These are phyloP conservation scores for Saccharum officinarum DNA, from an alignment of 176 grass and related monocot species.

Conservation along the genomic window DNA sequence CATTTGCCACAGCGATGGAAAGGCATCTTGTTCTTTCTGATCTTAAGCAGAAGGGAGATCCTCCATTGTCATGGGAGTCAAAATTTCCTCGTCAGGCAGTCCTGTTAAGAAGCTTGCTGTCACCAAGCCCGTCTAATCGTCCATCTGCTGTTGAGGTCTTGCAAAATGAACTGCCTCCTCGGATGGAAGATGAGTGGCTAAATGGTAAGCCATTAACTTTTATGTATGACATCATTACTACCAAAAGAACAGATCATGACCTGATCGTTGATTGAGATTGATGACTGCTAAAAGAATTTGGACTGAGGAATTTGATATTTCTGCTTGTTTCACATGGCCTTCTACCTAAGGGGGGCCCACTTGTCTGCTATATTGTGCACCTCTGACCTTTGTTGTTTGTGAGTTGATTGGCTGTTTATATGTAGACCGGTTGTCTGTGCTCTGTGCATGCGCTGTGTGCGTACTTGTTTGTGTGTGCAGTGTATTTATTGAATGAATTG, in stretches of 20 bases:
- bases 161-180: conserved; percentile 89
- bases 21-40: conserved; percentile 92
- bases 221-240: background rate
- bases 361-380: background rate
- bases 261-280: background rate
- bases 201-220: conserved; percentile 65
- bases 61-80: conserved; percentile 67
- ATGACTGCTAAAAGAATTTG: background rate
- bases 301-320: conserved; percentile 12
- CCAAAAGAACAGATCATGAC: conserved; percentile 13
- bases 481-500: conserved; percentile 15
- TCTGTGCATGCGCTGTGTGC: background rate
- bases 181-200: conserved; percentile 96
- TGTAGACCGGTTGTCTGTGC: background rate
- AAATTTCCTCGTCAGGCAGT: conserved; percentile 63
- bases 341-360: background rate
- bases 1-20: conserved; percentile 95
- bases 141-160: conserved; percentile 89
- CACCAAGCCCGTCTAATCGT: conserved; percentile 76
- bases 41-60: conserved; percentile 77
- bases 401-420: background rate
- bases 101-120: conserved; percentile 67
- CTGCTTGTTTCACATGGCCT: background rate
- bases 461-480: background rate
- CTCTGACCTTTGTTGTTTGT: background rate